A percentile compares a stretch with the other conserved stretches of the same genome.
Evolutionary conservation across 768 basidiomycete species (phyloP).

Genomic region (Tephrocybe rancida): DNA sequence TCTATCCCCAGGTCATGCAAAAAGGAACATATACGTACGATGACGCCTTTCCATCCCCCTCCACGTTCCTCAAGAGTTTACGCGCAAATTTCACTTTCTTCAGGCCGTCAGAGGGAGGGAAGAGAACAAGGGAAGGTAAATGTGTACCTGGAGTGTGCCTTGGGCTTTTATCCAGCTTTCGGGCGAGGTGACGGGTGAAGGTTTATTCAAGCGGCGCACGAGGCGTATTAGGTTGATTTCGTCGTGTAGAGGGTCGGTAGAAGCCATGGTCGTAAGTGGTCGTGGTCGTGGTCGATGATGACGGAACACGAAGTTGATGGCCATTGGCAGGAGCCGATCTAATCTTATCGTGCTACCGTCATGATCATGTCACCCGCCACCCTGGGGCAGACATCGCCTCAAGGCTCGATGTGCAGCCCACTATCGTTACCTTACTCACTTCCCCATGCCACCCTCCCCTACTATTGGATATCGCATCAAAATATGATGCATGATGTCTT

Average conservation of each 20-base stretch:
- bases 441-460: too few relatives aligned
- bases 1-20: too few relatives aligned
- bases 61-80: slow-evolving; percentile 58
- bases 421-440: too few relatives aligned
- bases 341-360: too few relatives aligned
- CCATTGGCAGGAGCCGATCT: too few relatives aligned
- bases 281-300: too few relatives aligned
- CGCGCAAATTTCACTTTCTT: slow-evolving; percentile 58
- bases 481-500: too few relatives aligned
- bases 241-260: slow-evolving; percentile 45
- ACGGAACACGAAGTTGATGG: too few relatives aligned
- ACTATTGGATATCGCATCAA: too few relatives aligned
- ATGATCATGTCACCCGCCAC: too few relatives aligned
- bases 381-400: too few relatives aligned
- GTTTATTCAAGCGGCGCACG: slow-evolving; percentile 62
- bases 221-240: slow-evolving; percentile 69
- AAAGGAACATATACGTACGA: slow-evolving; percentile 19
- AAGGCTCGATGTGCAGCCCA: too few relatives aligned
- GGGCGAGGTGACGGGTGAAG: slow-evolving; percentile 34
- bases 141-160: slow-evolving; percentile 55
- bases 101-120: background rate
- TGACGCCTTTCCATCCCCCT: slow-evolving; percentile 44
- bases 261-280: slow-evolving; percentile 8
- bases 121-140: background rate
- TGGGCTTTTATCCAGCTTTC: slow-evolving; percentile 58